Evolutionary conservation across 306 rosid genomes (phyloP).

Genomic region (Fragaria nilgerrensis): DNA sequence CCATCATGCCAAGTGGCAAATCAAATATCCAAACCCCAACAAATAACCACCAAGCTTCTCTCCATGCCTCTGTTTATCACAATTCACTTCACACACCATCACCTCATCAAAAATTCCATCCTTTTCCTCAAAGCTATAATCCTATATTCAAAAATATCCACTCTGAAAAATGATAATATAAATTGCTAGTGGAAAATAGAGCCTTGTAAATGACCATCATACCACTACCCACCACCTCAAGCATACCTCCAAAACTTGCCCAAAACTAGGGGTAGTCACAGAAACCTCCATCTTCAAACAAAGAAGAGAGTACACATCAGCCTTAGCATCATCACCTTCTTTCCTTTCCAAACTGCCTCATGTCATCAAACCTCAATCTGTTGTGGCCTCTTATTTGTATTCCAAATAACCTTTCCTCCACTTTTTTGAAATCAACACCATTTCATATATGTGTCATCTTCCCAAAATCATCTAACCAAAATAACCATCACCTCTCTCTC

Average conservation of each 20-base stretch:
- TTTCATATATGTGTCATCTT: slow-evolving; percentile 25
- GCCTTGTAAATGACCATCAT: slow-evolving; percentile 15
- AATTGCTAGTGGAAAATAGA: not conserved
- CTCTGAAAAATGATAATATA: not conserved
- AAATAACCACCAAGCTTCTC: slow-evolving; percentile 48
- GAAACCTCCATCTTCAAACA: slow-evolving; percentile 26
- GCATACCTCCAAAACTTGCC: slow-evolving; percentile 16
- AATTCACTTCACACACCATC: slow-evolving; percentile 19
- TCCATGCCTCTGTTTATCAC: slow-evolving; percentile 46
- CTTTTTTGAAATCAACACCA: not conserved
- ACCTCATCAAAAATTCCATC: slow-evolving; percentile 44
- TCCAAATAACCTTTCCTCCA: slow-evolving; percentile 23
- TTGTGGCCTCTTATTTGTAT: slow-evolving; percentile 41
- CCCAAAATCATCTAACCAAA: slow-evolving; percentile 32
- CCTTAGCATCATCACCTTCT: slow-evolving; percentile 24
- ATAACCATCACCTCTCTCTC: slow-evolving; percentile 24
- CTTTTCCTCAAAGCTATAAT: not conserved
- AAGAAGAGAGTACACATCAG: slow-evolving; percentile 28
- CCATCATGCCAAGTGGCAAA: slow-evolving; percentile 59
- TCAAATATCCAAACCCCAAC: slow-evolving; percentile 54
- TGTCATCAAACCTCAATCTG: slow-evolving; percentile 35
- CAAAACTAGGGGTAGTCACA: slow-evolving; percentile 67
- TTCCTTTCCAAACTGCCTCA: slow-evolving; percentile 32
- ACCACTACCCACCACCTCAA: slow-evolving; percentile 20
- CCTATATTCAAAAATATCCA: not conserved